These are phyloP conservation scores for Collybia sordida DNA, from an alignment of 768 basidiomycete species.

Conservation along the genomic window DNA sequence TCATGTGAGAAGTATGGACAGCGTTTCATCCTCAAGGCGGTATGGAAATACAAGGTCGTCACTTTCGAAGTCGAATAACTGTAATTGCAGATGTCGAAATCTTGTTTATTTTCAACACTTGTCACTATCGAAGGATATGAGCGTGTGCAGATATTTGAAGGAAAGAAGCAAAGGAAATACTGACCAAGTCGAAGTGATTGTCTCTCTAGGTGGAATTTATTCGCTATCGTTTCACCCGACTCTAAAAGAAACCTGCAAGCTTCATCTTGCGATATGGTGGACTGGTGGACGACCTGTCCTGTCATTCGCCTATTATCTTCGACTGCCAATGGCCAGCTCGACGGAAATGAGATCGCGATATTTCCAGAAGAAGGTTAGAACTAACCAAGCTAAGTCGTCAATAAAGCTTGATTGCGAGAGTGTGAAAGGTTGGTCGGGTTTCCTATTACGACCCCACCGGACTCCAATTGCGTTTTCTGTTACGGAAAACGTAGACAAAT, in stretches of 20 bases:
- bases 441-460: not conserved
- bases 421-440: not conserved
- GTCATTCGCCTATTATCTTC: not conserved
- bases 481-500: not conserved
- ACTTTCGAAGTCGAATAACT: not conserved
- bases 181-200: constrained; percentile 8
- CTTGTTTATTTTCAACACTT: constrained; percentile 2
- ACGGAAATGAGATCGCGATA: not conserved
- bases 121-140: constrained; percentile 5
- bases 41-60: constrained; percentile 4
- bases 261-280: not conserved
- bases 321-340: constrained; percentile 7
- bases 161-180: not conserved
- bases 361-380: not conserved
- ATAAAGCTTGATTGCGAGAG: constrained; percentile 1
- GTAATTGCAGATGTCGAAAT: constrained; percentile 10
- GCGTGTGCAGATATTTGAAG: not conserved
- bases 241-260: constrained; percentile 7
- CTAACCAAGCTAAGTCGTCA: constrained; percentile 7
- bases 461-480: constrained; percentile 4
- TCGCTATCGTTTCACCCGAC: constrained; percentile 6
- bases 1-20: constrained; percentile 5
- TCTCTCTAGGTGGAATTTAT: constrained; percentile 3
- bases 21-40: not conserved
- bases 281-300: constrained; percentile 4